These are phyloP conservation scores for Rostrohypoxylon terebratum DNA, from an alignment of 495 filamentous ascomycete species.

Conservation along the genomic window DNA sequence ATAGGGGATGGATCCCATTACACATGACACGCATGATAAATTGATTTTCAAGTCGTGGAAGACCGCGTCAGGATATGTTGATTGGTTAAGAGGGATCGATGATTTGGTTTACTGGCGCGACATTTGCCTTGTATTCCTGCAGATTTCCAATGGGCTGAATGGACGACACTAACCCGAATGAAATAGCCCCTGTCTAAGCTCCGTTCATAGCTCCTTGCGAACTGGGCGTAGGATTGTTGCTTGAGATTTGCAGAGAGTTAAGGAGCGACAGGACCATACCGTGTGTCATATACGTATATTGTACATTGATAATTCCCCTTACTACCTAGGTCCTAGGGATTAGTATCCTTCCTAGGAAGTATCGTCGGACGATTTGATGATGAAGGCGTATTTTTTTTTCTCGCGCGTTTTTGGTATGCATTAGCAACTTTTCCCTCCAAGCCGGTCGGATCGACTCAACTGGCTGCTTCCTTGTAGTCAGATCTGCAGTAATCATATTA, in stretches of 20 bases:
- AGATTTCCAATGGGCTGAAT: conserved; percentile 48
- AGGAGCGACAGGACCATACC: conserved; percentile 22
- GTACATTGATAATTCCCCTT: background rate
- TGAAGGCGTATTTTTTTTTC: conserved; percentile 23
- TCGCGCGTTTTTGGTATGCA: conserved; percentile 36
- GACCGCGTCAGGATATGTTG: conserved; percentile 50
- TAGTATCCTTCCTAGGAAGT: conserved; percentile 21
- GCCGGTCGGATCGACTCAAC: conserved; percentile 28
- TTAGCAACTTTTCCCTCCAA: conserved; percentile 38
- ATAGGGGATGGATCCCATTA: conserved; percentile 46
- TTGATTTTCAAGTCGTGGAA: conserved; percentile 53
- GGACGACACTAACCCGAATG: conserved; percentile 43
- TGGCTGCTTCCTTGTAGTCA: conserved; percentile 31
- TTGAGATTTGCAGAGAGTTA: conserved; percentile 32
- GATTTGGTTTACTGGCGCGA: conserved; percentile 45
- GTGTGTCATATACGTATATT: conserved; percentile 18
- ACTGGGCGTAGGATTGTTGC: conserved; percentile 37
- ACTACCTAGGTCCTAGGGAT: no score
- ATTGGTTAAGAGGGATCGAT: conserved; percentile 46
- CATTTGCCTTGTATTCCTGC: conserved; percentile 49
- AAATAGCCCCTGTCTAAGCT: conserved; percentile 37
- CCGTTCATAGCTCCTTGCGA: conserved; percentile 41
- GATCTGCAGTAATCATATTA: conserved; percentile 44
- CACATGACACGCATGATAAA: conserved; percentile 53
- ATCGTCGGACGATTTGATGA: conserved; percentile 32